A percentile compares a stretch with the other conserved stretches of the same genome.
These are phyloP conservation scores for Penicillium palitans DNA, from an alignment of 2,329 filamentous ascomycete genomes.

Conservation along the genomic window DNA sequence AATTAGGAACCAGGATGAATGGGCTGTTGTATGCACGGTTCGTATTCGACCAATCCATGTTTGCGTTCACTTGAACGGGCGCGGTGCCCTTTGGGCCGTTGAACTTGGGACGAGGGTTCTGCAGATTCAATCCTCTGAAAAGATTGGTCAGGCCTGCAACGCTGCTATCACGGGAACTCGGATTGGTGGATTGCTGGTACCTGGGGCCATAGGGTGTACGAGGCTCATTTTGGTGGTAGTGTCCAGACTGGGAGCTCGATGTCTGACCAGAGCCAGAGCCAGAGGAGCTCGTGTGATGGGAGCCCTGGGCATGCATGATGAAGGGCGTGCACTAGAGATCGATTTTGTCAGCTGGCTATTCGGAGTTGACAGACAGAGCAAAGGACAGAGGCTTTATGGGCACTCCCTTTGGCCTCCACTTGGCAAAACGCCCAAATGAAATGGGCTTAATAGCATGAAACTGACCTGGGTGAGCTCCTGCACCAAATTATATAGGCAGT, in stretches of 20 bases:
- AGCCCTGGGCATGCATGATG: slow-evolving; percentile 29
- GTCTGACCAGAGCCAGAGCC: slow-evolving; percentile 24
- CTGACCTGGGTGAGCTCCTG: neutral
- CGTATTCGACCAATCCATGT: slow-evolving; percentile 30
- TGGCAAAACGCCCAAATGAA: neutral
- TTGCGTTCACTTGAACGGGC: slow-evolving; percentile 27
- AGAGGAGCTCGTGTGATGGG: slow-evolving; percentile 25
- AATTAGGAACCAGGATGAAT: slow-evolving; percentile 36
- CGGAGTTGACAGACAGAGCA: neutral
- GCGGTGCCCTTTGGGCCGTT: slow-evolving; percentile 29
- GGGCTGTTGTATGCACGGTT: slow-evolving; percentile 34
- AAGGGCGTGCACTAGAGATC: neutral
- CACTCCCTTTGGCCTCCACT: neutral
- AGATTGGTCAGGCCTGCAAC: slow-evolving; percentile 25
- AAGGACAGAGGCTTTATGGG: neutral
- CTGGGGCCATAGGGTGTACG: slow-evolving; percentile 26
- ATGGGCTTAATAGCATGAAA: slow-evolving; percentile 7
- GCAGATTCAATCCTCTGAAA: slow-evolving; percentile 30
- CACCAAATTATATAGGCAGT: slow-evolving; percentile 7
- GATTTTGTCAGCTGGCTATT: neutral
- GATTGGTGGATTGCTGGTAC: slow-evolving; percentile 23
- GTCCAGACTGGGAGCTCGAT: slow-evolving; percentile 24
- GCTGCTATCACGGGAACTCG: slow-evolving; percentile 22
- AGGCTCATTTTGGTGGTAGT: slow-evolving; percentile 28
- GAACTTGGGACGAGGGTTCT: slow-evolving; percentile 33